Conservation (phyloP, 345 rosid genomes). For the Syzygium oleosum region DNA sequence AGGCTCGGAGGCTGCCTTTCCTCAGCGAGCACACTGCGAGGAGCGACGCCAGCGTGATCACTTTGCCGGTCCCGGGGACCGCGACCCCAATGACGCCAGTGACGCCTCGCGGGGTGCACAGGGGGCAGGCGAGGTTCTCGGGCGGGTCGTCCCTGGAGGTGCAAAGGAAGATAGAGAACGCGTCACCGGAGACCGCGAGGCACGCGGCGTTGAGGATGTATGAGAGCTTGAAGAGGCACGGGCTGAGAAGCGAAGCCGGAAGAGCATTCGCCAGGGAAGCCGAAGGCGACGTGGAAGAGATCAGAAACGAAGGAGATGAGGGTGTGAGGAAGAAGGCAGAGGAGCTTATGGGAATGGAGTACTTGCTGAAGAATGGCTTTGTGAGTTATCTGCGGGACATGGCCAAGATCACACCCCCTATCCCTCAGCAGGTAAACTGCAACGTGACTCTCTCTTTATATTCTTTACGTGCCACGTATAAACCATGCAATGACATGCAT, state of each 20-base stretch:
- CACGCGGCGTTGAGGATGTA: slow-evolving; percentile 18
- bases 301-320: background rate
- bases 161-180: background rate
- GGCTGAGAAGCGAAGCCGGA: slow-evolving; percentile 13
- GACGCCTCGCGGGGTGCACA: too few relatives aligned
- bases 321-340: background rate
- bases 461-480: background rate
- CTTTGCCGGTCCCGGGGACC: background rate
- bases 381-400: slow-evolving; percentile 18
- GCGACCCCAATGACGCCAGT: background rate
- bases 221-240: slow-evolving; percentile 25
- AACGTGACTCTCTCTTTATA: background rate
- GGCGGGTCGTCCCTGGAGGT: background rate
- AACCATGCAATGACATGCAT: background rate
- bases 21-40: background rate
- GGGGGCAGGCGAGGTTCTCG: background rate
- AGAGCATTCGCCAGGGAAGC: background rate
- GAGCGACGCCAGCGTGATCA: background rate
- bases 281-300: background rate
- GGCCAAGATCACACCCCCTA: slow-evolving; percentile 21
- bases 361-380: slow-evolving; percentile 22
- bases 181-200: slow-evolving; percentile 7
- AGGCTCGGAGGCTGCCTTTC: background rate
- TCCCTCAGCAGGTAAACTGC: slow-evolving; percentile 22
- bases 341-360: slow-evolving; percentile 24